phyloP scores from a whole-genome alignment of 2,329 filamentous ascomycete species.

The Ophiobolus disseminans region DNA sequence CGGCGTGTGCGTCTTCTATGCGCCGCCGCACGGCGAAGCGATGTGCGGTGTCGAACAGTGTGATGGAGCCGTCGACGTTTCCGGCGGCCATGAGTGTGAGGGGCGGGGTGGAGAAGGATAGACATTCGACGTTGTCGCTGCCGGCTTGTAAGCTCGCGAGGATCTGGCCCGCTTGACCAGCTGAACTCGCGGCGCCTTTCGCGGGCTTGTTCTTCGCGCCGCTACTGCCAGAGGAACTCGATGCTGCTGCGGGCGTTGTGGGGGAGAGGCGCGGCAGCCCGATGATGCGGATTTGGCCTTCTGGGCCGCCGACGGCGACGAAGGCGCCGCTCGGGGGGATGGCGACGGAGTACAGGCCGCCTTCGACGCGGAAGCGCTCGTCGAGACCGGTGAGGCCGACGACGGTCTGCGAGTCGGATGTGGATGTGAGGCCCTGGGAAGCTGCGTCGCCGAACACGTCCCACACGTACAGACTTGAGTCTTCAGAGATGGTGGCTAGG shows the following conservation, averaged over 20 bases:
- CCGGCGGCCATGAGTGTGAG: conserved; percentile 68
- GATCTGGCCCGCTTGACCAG: conserved; percentile 71
- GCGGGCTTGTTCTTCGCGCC: conserved; percentile 59
- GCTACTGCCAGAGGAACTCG: conserved; percentile 51
- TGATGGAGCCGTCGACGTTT: conserved; percentile 73
- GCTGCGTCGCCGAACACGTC: conserved; percentile 85
- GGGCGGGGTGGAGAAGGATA: conserved; percentile 68
- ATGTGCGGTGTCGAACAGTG: conserved; percentile 84
- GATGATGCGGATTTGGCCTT: conserved; percentile 83
- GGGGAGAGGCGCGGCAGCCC: conserved; percentile 72
- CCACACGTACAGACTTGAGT: conserved; percentile 88
- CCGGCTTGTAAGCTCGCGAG: conserved; percentile 85
- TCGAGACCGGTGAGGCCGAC: conserved; percentile 80
- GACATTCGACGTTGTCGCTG: conserved; percentile 78
- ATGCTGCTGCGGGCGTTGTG: conserved; percentile 39
- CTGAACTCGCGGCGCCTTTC: conserved; percentile 44
- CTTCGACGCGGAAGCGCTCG: conserved; percentile 89
- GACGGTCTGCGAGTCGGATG: conserved; percentile 67
- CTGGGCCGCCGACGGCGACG: conserved; percentile 85
- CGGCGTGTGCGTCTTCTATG: conserved; percentile 80
- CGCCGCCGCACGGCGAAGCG: conserved; percentile 86
- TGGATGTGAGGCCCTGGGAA: conserved; percentile 65
- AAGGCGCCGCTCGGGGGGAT: conserved; percentile 81
- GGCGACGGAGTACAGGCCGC: conserved; percentile 87
- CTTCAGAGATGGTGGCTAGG: conserved; percentile 87